Evolutionary conservation across 352 stramenopile species (phyloP).

Genomic region (Globisporangium irregulare): DNA sequence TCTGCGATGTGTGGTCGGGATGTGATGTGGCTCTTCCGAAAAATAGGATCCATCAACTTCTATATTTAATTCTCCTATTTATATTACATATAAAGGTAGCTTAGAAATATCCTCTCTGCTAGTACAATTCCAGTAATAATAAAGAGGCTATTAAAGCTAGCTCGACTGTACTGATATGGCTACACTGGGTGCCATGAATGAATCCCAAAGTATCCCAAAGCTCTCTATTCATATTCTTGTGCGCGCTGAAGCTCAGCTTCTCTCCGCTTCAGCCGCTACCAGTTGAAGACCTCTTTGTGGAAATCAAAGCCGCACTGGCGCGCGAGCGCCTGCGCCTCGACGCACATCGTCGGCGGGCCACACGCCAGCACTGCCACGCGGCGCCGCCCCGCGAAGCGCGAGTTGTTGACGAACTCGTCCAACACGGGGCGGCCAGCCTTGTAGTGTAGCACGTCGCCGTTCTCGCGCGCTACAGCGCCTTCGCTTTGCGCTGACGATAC

Average conservation of each 20-base stretch:
- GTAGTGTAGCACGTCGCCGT: slow-evolving; percentile 55
- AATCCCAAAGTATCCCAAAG: too few relatives aligned
- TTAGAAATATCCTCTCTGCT: too few relatives aligned
- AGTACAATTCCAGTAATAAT: background rate
- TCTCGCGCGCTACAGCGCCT: slow-evolving; percentile 39
- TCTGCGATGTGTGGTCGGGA: background rate
- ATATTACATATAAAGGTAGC: too few relatives aligned
- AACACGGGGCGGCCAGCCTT: slow-evolving; percentile 53
- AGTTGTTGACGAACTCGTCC: slow-evolving; percentile 69
- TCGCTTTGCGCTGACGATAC: slow-evolving; percentile 51
- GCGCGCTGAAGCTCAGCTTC: background rate
- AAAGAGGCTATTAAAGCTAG: background rate
- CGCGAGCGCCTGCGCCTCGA: slow-evolving; percentile 61
- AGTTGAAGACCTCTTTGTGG: slow-evolving; percentile 84
- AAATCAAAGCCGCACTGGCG: slow-evolving; percentile 71
- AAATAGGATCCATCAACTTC: background rate
- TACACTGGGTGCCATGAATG: background rate
- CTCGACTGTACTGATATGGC: background rate
- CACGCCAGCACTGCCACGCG: slow-evolving; percentile 73
- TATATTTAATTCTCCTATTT: background rate
- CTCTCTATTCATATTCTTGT: too few relatives aligned
- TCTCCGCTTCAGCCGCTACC: slow-evolving; percentile 29
- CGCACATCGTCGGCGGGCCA: slow-evolving; percentile 69
- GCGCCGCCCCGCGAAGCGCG: slow-evolving; percentile 49
- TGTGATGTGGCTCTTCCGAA: background rate